These are phyloP conservation scores for Rosa persica DNA, from an alignment of 306 rosid species.

Conservation along the genomic window DNA sequence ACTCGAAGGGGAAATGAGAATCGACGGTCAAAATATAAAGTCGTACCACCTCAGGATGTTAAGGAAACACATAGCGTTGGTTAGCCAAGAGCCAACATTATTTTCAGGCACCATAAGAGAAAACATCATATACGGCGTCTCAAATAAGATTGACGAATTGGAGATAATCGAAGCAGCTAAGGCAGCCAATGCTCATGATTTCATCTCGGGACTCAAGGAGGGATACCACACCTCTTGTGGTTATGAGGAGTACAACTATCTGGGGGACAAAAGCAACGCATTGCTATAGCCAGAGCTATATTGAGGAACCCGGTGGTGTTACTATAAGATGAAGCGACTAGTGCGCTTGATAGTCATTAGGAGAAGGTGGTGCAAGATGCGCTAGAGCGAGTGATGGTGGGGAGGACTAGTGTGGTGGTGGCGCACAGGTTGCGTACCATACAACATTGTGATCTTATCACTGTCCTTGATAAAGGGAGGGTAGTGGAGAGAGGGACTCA, in stretches of 20 bases:
- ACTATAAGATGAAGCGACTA: conserved; percentile 78
- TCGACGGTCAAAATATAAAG: conserved; percentile 68
- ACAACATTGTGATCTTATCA: conserved; percentile 63
- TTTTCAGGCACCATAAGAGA: conserved; percentile 74
- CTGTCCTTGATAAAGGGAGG: conserved; percentile 75
- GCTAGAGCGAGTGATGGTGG: conserved; percentile 74
- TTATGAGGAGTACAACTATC: conserved; percentile 74
- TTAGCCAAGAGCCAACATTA: conserved; percentile 80
- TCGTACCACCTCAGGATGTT: conserved; percentile 53
- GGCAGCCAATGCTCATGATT: conserved; percentile 82
- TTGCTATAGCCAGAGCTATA: conserved; percentile 88
- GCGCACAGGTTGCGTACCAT: conserved; percentile 88
- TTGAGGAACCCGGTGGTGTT: conserved; percentile 62
- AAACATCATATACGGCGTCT: conserved; percentile 63
- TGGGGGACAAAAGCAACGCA: conserved; percentile 87
- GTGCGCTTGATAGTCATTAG: conserved; percentile 83
- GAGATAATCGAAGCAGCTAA: conserved; percentile 71
- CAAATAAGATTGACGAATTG: conserved; percentile 36
- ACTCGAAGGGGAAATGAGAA: conserved; percentile 41
- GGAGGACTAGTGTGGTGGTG: conserved; percentile 92
- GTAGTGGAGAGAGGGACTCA: conserved; percentile 82
- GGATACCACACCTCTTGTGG: conserved; percentile 84
- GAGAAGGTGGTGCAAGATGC: conserved; percentile 87
- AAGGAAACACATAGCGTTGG: conserved; percentile 72
- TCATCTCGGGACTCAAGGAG: conserved; percentile 62